A percentile compares a stretch with the other conserved stretches of the same genome.
These are phyloP conservation scores for Artemisia argyi DNA, from an alignment of 129 eudicot species.

Conservation along the genomic window DNA sequence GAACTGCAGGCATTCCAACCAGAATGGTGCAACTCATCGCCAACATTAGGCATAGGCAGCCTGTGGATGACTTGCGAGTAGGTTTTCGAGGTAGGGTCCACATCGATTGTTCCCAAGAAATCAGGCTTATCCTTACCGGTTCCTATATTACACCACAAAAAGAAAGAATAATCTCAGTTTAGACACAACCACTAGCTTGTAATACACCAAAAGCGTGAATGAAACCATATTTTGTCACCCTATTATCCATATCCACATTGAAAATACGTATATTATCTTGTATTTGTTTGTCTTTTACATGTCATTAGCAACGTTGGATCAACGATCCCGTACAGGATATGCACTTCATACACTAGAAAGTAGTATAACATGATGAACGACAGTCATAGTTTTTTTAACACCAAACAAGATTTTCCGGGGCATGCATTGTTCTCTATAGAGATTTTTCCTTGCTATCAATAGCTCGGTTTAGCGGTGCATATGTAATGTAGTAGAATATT, in stretches of 20 bases:
- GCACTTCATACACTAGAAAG: too few species aligned
- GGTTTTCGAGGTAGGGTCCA: slow-evolving; percentile 75
- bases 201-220: not conserved
- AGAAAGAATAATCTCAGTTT: not conserved
- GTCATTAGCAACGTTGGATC: too few species aligned
- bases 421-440: too few species aligned
- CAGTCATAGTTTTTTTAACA: too few species aligned
- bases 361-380: too few species aligned
- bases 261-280: not conserved
- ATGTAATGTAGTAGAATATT: too few species aligned
- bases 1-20: slow-evolving; percentile 99
- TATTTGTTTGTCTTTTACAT: too few species aligned
- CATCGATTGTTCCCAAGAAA: slow-evolving; percentile 85
- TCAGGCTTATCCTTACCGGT: slow-evolving; percentile 89
- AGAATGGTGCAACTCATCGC: slow-evolving; percentile 93
- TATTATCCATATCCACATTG: not conserved
- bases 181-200: not conserved
- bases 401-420: too few species aligned
- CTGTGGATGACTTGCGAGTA: slow-evolving; percentile 89
- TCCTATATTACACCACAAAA: slow-evolving; percentile 41
- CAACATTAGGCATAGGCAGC: slow-evolving; percentile 86
- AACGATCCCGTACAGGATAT: too few species aligned
- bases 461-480: too few species aligned
- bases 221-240: not conserved
- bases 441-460: too few species aligned